Conservation (phyloP, 345 rosid genomes). For the Corchorus olitorius region DNA sequence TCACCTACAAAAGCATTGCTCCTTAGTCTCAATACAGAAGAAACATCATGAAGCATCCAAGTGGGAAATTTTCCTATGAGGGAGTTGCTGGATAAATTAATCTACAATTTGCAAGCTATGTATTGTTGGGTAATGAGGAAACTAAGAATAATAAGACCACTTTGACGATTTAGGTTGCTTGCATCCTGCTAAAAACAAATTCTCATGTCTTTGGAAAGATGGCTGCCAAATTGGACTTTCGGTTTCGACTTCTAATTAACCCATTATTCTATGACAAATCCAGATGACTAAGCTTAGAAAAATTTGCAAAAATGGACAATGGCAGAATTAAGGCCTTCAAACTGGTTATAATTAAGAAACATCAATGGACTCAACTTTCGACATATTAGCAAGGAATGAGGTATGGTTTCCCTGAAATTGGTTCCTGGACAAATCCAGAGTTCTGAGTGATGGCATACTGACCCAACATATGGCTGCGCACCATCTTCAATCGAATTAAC, state of each 20-base stretch:
- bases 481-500: slow-evolving; percentile 16
- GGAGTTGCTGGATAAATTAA: slow-evolving; percentile 11
- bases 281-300: slow-evolving; percentile 15
- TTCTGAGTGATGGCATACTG: slow-evolving; percentile 12
- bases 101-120: slow-evolving; percentile 1
- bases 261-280: slow-evolving; percentile 27
- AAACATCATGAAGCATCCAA: slow-evolving; percentile 30
- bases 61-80: slow-evolving; percentile 22
- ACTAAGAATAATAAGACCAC: slow-evolving; percentile 4
- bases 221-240: slow-evolving; percentile 27
- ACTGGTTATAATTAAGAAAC: slow-evolving; percentile 17
- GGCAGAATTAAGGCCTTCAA: slow-evolving; percentile 15
- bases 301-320: slow-evolving; percentile 22
- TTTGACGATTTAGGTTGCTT: slow-evolving; percentile 13
- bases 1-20: slow-evolving; percentile 23
- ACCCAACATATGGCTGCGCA: slow-evolving; percentile 16
- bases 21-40: slow-evolving; percentile 17
- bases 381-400: slow-evolving; percentile 20
- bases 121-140: slow-evolving; percentile 17
- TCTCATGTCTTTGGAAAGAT: slow-evolving; percentile 17
- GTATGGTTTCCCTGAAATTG: slow-evolving; percentile 17
- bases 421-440: slow-evolving; percentile 17
- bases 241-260: slow-evolving; percentile 19
- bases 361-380: slow-evolving; percentile 9
- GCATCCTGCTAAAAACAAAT: slow-evolving; percentile 22